Evolutionary conservation across 148 eudicot genomes (phyloP).

Genomic region (Rhododendron vialii): DNA sequence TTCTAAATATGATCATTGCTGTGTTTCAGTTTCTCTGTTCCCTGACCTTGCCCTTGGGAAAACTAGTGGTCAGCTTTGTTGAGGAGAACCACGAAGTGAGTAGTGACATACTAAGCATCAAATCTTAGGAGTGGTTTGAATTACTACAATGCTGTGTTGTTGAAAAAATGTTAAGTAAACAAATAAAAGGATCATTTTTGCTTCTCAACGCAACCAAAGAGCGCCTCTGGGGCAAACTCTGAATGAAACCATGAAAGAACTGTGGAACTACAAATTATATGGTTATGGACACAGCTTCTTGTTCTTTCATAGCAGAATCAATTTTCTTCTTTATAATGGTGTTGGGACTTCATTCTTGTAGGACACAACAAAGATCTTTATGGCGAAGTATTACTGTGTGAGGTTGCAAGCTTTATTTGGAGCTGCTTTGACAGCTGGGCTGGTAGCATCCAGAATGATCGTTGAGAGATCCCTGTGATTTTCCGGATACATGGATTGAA

Average conservation of each 20-base stretch:
- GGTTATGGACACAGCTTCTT: background rate
- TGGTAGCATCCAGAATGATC: conserved; percentile 54
- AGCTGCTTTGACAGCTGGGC: conserved; percentile 53
- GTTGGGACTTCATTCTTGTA: conserved; percentile 14
- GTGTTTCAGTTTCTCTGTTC: conserved; percentile 56
- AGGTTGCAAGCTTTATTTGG: conserved; percentile 62
- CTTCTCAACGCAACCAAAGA: background rate
- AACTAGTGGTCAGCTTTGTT: conserved; percentile 38
- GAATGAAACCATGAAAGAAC: background rate
- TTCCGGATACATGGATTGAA: background rate
- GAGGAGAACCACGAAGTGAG: conserved; percentile 61
- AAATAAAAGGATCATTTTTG: background rate
- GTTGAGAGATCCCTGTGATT: conserved; percentile 13
- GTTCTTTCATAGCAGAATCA: background rate
- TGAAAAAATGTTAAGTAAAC: background rate
- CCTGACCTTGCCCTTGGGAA: conserved; percentile 63
- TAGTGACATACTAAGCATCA: background rate
- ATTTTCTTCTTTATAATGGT: background rate
- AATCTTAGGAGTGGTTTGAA: background rate
- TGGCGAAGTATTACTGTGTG: conserved; percentile 75
- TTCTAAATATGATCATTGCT: background rate
- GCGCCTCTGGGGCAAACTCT: background rate
- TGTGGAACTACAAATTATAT: background rate
- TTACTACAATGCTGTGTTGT: background rate
- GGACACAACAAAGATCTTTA: conserved; percentile 68